phyloP scores from a whole-genome alignment of 495 filamentous ascomycete genomes.

The Aspergillus panamensis region DNA sequence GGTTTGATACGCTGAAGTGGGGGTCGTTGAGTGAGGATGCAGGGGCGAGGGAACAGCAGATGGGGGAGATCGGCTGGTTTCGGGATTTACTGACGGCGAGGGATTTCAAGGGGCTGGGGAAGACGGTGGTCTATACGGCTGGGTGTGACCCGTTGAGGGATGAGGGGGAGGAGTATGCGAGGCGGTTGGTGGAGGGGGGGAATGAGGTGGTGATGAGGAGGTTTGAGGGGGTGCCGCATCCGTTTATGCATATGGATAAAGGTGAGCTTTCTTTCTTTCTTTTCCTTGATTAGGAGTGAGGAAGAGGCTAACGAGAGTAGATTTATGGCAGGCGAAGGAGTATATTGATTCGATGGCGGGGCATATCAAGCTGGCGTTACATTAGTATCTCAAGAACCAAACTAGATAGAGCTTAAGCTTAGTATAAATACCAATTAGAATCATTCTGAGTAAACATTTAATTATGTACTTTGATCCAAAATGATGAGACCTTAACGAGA shows the following conservation, averaged over 20 bases:
- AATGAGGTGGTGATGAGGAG: conserved; percentile 45
- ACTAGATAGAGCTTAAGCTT: too few relatives aligned
- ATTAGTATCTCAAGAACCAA: too few relatives aligned
- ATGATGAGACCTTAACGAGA: too few relatives aligned
- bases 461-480: too few relatives aligned
- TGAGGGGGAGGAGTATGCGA: conserved; percentile 51
- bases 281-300: not conserved
- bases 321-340: conserved; percentile 30
- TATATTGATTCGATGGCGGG: conserved; percentile 29
- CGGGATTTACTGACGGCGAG: conserved; percentile 37
- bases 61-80: conserved; percentile 25
- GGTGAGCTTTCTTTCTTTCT: conserved; percentile 13
- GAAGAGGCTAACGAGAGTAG: conserved; percentile 13
- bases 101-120: conserved; percentile 39
- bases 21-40: conserved; percentile 18
- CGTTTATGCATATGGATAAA: conserved; percentile 46
- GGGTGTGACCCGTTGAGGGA: conserved; percentile 49
- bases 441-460: too few relatives aligned
- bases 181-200: conserved; percentile 43
- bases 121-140: conserved; percentile 47
- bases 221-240: conserved; percentile 47
- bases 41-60: conserved; percentile 10
- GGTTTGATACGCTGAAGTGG: conserved; percentile 40
- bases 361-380: conserved; percentile 24
- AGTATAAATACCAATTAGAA: too few relatives aligned